phyloP scores from a whole-genome alignment of 768 basidiomycete species.

The Lactarius akahatsu region DNA sequence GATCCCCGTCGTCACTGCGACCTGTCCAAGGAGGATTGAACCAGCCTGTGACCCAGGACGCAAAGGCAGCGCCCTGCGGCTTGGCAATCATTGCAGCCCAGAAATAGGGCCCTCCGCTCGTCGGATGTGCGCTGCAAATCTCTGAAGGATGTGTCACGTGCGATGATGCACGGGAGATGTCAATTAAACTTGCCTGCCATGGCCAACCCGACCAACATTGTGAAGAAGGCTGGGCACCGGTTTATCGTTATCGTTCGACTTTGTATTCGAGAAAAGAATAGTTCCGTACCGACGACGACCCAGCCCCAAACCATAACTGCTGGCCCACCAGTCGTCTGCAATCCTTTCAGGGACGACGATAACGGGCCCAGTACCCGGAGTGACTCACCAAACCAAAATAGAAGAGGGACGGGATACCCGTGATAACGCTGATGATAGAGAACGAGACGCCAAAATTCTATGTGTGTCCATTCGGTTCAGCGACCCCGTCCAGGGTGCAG shows the following conservation, averaged over 20 bases:
- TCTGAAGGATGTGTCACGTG: conserved; percentile 32
- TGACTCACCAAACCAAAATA: conserved; percentile 60
- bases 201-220: conserved; percentile 66
- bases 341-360: background rate
- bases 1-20: conserved; percentile 75
- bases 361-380: background rate
- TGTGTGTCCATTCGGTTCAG: background rate
- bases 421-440: conserved; percentile 74
- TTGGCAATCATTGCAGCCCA: conserved; percentile 77
- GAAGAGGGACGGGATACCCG: conserved; percentile 69
- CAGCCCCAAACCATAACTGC: conserved; percentile 79
- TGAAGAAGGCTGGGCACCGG: conserved; percentile 52
- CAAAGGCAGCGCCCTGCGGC: conserved; percentile 56
- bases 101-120: conserved; percentile 73
- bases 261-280: conserved; percentile 2
- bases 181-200: conserved; percentile 58
- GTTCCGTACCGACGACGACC: conserved; percentile 55
- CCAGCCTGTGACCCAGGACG: conserved; percentile 77
- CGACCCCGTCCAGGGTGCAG: background rate
- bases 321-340: conserved; percentile 71
- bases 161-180: background rate
- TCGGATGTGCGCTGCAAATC: conserved; percentile 62
- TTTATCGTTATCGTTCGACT: background rate
- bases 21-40: conserved; percentile 74
- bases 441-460: conserved; percentile 76